Percentiles rank a stretch among this genome's conserved stretches.
phyloP scores from a whole-genome alignment of 257 asterid genomes.

The Fraxinus pennsylvanica region DNA sequence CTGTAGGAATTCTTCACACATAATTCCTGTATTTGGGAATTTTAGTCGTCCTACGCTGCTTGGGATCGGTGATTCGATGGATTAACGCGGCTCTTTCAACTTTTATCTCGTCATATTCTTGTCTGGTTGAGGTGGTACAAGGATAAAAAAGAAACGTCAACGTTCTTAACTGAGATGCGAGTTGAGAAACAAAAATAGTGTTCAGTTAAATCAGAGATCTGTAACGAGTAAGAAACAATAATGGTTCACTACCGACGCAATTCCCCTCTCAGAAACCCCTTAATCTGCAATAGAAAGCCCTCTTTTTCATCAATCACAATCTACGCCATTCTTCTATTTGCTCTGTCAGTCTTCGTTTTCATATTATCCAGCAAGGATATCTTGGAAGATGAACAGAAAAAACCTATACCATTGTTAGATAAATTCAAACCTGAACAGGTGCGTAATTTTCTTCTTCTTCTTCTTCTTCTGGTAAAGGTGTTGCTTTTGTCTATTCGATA shows the following conservation, averaged over 20 bases:
- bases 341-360: slow-evolving; percentile 66
- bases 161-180: not conserved
- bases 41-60: no score
- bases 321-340: slow-evolving; percentile 53
- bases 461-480: not conserved
- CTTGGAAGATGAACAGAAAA: slow-evolving; percentile 47
- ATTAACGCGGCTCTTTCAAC: no score
- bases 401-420: slow-evolving; percentile 35
- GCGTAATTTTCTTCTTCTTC: not conserved
- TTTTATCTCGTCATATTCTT: not conserved
- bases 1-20: no score
- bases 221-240: slow-evolving; percentile 10
- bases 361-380: slow-evolving; percentile 57
- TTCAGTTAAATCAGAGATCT: no score
- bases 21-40: no score
- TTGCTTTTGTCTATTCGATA: not conserved
- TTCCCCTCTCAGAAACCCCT: slow-evolving; percentile 32
- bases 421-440: slow-evolving; percentile 47
- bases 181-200: not conserved
- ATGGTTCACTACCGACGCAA: slow-evolving; percentile 50
- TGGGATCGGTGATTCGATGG: no score
- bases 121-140: not conserved
- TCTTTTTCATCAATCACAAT: slow-evolving; percentile 48
- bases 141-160: not conserved
- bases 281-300: slow-evolving; percentile 42